Evolutionary conservation across 345 rosid genomes (phyloP), one percentile per base, ranked within the genome.

Genomic region (Arabidopsis arenosa): DNA sequence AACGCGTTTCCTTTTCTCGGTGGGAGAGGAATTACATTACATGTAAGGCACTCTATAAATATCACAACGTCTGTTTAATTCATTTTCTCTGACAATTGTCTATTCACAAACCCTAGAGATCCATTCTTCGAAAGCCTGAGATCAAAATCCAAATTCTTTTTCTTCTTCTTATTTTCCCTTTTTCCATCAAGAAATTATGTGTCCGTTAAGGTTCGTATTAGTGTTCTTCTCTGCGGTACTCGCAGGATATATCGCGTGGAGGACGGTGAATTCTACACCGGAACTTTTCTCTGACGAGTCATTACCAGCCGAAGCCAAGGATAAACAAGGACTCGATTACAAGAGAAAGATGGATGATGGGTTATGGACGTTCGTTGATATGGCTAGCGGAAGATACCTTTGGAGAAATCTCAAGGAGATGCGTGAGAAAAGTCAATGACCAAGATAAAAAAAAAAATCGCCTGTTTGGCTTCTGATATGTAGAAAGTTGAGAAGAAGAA

Each of bases 201-300:
- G 98, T 80, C 96, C 96, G 3, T 52, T 90, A 79, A 85, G 96
- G 82, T 82, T 93, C 73, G 53, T 93, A 63, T 80, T 90, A 80
- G 87, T 93, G 81, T 93, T 93, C 75, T 85, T 93, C 81, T 93
- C 98, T 4, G 92, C 88, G 5, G 60, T 87, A 48, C 80, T 92
- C 23, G 98, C 98, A 2, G 92, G 89, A 48, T 88, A 82, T 77
- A 72, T 86, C 36, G 91, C 94, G 0, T 91, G 94, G 97, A 88
- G 75, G 81, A 81, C 94, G 40, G 90, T 89, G 14, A 79, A 84
- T 23, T 87, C 90, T 10, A 75, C 96, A 14, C 79, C 88, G 13
- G 91, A 81, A 33, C 57, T 49, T 10, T 13, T 11, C n/a, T 64
- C 60, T 51, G 84, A 69, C 48, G 90, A 83, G 18, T 5, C 9